Evolutionary conservation across 768 basidiomycete species (phyloP), one percentile per base, ranked within the genome.

Genomic region (Hericium erinaceus): DNA sequence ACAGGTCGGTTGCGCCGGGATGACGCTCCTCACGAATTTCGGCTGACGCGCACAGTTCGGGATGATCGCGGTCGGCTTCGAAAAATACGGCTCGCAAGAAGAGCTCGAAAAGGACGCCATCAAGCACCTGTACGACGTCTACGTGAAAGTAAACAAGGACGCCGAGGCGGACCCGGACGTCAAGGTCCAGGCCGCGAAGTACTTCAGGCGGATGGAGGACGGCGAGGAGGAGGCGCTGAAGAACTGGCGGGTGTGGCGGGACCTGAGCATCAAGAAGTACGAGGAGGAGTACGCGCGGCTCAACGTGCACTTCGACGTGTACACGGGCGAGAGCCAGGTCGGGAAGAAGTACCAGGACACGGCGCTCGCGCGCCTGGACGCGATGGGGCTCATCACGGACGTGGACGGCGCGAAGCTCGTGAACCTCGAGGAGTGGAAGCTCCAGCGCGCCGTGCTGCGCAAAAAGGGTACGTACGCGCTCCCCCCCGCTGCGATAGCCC

Each of bases 131-230:
- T 93, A 89, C 68, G 83, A 95, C 37, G 82, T 99, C 51, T 99
- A 99, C 69, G 93, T 98, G 71, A 85, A 92, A 72, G 86, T 98
- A 63, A 95, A 88, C 79, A 81, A 82, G 58, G 95, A 94, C 52
- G 88, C 87, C 2, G 86, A 87, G 13, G 63, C 72, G 0, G 84
- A 91, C 64, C 83, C 87, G 0, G 68, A 75, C 24, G 88, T 90
- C 68, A 92, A 87, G 71, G 77, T 72, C 6, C 81, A 84, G 52
- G 92, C 92, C 0, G 89, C 89, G 0, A 75, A 79, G 51, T 93
- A 90, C 80, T 99, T 99, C 78, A 92, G 86, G 70, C 85, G 85
- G 11, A 95, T 97, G 92, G 92, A 95, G 68, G 89, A 93, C 61
- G 92, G 92, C 24, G 92, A 98, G 64, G 85, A 92, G 61, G 76